phyloP scores from a whole-genome alignment of 306 rosid genomes.

The Glycine latifolia region DNA sequence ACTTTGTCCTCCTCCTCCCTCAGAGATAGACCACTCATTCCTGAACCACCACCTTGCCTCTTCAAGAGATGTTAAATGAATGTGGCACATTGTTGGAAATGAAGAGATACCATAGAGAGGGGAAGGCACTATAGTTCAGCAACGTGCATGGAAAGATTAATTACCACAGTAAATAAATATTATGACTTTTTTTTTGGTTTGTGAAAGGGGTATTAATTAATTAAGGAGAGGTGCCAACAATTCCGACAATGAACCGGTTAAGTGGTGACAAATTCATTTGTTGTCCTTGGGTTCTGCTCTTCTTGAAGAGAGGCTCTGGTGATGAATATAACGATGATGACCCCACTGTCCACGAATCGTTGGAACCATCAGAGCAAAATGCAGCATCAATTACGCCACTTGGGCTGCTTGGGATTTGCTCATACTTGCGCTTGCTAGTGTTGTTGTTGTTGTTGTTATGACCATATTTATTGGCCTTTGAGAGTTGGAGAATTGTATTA shows the following conservation, averaged over 20 bases:
- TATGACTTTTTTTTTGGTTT: not conserved
- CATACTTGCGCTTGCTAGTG: slow-evolving; percentile 64
- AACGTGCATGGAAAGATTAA: slow-evolving; percentile 44
- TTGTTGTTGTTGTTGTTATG: slow-evolving; percentile 45
- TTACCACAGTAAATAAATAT: slow-evolving; percentile 43
- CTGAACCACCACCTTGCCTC: slow-evolving; percentile 28
- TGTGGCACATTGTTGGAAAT: slow-evolving; percentile 64
- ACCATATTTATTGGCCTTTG: slow-evolving; percentile 41
- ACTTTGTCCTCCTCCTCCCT: slow-evolving; percentile 63
- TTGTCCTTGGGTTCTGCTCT: slow-evolving; percentile 66
- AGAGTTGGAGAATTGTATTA: slow-evolving; percentile 53
- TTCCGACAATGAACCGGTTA: slow-evolving; percentile 64
- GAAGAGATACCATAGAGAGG: slow-evolving; percentile 25
- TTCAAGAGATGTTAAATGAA: slow-evolving; percentile 40
- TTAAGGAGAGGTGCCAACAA: slow-evolving; percentile 66
- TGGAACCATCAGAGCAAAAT: slow-evolving; percentile 74
- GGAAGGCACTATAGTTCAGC: slow-evolving; percentile 29
- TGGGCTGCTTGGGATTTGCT: slow-evolving; percentile 71
- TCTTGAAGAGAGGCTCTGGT: slow-evolving; percentile 69
- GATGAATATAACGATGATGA: slow-evolving; percentile 57
- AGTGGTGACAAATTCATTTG: slow-evolving; percentile 61
- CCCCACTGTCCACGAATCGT: slow-evolving; percentile 82
- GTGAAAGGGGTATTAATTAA: slow-evolving; percentile 11
- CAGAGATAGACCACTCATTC: slow-evolving; percentile 26
- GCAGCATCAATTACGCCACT: slow-evolving; percentile 79